phyloP scores from a whole-genome alignment of 768 basidiomycete species.

The Stropharia rugosoannulata region DNA sequence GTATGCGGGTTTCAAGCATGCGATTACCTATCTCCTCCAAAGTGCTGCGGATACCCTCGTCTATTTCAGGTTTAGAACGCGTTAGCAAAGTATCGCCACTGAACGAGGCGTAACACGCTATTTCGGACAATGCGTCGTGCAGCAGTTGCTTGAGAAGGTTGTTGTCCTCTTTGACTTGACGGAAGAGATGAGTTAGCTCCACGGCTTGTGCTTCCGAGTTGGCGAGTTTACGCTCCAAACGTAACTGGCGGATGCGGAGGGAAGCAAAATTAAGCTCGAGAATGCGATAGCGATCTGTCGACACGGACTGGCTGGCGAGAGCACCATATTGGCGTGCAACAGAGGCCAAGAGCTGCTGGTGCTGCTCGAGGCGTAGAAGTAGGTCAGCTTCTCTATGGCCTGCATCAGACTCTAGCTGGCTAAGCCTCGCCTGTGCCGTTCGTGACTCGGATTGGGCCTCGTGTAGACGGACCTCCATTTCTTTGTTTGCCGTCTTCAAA shows the following conservation, averaged over 20 bases:
- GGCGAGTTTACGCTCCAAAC: conserved; percentile 67
- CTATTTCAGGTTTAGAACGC: neutral
- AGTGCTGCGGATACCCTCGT: neutral
- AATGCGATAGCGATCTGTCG: conserved; percentile 29
- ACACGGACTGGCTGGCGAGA: conserved; percentile 45
- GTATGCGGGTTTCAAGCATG: conserved; percentile 15
- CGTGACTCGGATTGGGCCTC: conserved; percentile 34
- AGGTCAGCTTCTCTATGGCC: conserved; percentile 43
- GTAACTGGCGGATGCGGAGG: conserved; percentile 39
- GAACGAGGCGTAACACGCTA: conserved; percentile 21
- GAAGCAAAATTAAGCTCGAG: conserved; percentile 40
- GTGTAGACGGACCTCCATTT: conserved; percentile 36
- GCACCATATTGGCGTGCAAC: conserved; percentile 55
- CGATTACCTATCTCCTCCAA: conserved; percentile 21
- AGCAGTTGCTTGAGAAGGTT: conserved; percentile 36
- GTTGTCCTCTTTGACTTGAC: conserved; percentile 55
- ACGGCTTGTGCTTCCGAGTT: conserved; percentile 67
- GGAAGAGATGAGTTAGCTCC: conserved; percentile 63
- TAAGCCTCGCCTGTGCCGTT: conserved; percentile 30
- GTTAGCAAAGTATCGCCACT: neutral
- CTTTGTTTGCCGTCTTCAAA: conserved; percentile 29
- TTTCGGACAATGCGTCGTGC: conserved; percentile 32
- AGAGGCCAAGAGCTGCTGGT: conserved; percentile 40
- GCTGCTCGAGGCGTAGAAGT: conserved; percentile 49
- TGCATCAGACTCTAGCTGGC: conserved; percentile 27